Base-by-base conservation (phyloP, 2,329 filamentous ascomycete species). In the Fusarium hainanense region DNA sequence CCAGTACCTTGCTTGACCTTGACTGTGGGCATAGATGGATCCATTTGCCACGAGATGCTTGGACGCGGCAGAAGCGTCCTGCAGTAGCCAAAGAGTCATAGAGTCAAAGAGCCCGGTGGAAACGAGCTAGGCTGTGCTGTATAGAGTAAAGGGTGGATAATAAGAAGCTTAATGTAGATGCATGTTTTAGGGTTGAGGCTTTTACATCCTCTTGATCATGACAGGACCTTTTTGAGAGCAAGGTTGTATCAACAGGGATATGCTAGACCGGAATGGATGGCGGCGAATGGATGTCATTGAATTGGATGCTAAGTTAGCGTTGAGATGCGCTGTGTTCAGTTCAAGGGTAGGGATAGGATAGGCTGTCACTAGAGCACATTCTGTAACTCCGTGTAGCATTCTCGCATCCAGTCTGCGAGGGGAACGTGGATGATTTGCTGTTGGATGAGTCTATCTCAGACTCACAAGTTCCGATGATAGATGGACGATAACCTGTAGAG, bases 111-210 rank as follows among this genome's bases (percentile, higher is more conserved):
- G 46, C 34, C 52, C 21, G 21, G 21, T 23, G 21, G 21, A 23
- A 23, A 23, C 21, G 21, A 23, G 21, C 21, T 23, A 23, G 21
- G 21, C 21, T 23, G 21, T 49, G 47, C 28, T 40, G 32, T 48
- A 51, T 11, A 37, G 34, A 37, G 34, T 37, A 37, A 37, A 40
- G 40, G 49, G 63, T 61, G 61, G 50, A 59, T 59, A 63, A 58
- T 34, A 68, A 70, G 66, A 72, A 72, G 69, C 69, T 70, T 72
- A 69, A 72, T 40, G 56, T 63, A 41, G 51, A 71, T 71, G 69
- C 65, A 71, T 66, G 68, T 55, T 67, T 71, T 70, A 61, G 64
- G 30, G 54, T 52, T 68, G 66, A 58, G 69, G 50, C 50, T 48
- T 72, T 71, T 61, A 61, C 30, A 30, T 44, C 54, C 51, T 64